Percentiles rank a stretch among this genome's conserved stretches.
Conservation (phyloP, 352 stramenopile species). For the Peronospora destructor region DNA sequence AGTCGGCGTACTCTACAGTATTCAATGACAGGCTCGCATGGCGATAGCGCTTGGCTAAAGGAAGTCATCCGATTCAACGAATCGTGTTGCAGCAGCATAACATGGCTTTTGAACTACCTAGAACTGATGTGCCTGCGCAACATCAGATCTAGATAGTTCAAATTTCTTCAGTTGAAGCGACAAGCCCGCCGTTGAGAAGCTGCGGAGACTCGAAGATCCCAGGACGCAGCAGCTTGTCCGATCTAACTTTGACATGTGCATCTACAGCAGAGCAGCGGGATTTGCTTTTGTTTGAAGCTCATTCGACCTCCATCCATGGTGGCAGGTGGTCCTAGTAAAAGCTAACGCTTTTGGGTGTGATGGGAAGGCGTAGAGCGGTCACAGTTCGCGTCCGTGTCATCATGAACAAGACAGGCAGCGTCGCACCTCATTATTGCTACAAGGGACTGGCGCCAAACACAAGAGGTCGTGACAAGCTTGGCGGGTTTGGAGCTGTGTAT, state of each 20-base stretch:
- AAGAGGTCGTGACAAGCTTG: too few relatives aligned
- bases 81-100: conserved; percentile 5
- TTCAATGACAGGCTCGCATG: conserved; percentile 25
- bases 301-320: conserved; percentile 42
- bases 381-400: conserved; percentile 58
- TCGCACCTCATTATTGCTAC: conserved; percentile 45
- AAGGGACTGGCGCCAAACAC: conserved; percentile 54
- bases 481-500: conserved; percentile 47
- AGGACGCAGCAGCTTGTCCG: conserved; percentile 41
- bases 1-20: conserved; percentile 35
- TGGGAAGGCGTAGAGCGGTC: conserved; percentile 38
- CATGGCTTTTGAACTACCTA: conserved; percentile 18
- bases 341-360: not conserved
- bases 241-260: conserved; percentile 57
- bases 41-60: conserved; percentile 22
- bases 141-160: too few relatives aligned
- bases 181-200: conserved; percentile 12
- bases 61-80: not conserved
- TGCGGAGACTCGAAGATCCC: conserved; percentile 13
- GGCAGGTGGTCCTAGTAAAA: not conserved
- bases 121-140: not conserved
- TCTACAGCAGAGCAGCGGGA: conserved; percentile 57
- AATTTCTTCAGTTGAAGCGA: not conserved
- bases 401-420: conserved; percentile 59
- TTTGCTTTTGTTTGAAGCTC: conserved; percentile 55